A percentile compares a stretch with the other conserved stretches of the same genome.
Evolutionary conservation across 2,329 filamentous ascomycete genomes (phyloP).

Genomic region (Pleoardoris graminearum): DNA sequence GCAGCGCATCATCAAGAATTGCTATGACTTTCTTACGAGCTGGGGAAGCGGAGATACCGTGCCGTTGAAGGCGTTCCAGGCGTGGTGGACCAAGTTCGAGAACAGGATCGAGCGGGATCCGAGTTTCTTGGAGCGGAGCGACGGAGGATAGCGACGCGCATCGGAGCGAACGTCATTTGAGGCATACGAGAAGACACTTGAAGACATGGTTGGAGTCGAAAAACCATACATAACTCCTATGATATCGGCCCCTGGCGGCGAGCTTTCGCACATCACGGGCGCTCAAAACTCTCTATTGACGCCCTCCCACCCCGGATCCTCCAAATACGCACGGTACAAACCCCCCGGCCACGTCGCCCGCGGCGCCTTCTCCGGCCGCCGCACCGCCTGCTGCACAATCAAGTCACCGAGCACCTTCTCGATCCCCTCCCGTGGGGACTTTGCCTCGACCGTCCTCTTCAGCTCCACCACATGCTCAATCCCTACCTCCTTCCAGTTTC

Average conservation of each 20-base stretch:
- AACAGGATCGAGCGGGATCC: conserved; percentile 82
- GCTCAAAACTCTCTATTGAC: conserved; percentile 37
- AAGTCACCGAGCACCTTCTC: conserved; percentile 51
- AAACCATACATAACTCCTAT: background rate
- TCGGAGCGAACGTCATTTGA: background rate
- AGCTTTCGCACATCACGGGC: too few relatives aligned
- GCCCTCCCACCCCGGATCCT: conserved; percentile 34
- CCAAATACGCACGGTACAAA: conserved; percentile 29
- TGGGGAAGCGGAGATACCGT: conserved; percentile 84
- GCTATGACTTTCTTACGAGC: conserved; percentile 92
- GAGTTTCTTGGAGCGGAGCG: conserved; percentile 78
- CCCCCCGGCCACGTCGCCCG: conserved; percentile 42
- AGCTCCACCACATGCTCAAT: conserved; percentile 23
- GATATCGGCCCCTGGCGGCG: too few relatives aligned
- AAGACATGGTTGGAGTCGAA: background rate
- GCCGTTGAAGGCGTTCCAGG: conserved; percentile 90
- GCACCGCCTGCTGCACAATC: conserved; percentile 47
- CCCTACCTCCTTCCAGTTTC: conserved; percentile 21
- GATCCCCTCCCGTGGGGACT: conserved; percentile 43
- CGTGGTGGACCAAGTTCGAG: conserved; percentile 99
- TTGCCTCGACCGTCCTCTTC: conserved; percentile 27
- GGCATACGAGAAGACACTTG: background rate
- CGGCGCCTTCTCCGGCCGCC: conserved; percentile 47
- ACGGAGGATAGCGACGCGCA: conserved; percentile 44
- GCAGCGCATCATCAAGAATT: conserved; percentile 92